Conservation (phyloP, 106 monocot species). For the Allium sativum region DNA sequence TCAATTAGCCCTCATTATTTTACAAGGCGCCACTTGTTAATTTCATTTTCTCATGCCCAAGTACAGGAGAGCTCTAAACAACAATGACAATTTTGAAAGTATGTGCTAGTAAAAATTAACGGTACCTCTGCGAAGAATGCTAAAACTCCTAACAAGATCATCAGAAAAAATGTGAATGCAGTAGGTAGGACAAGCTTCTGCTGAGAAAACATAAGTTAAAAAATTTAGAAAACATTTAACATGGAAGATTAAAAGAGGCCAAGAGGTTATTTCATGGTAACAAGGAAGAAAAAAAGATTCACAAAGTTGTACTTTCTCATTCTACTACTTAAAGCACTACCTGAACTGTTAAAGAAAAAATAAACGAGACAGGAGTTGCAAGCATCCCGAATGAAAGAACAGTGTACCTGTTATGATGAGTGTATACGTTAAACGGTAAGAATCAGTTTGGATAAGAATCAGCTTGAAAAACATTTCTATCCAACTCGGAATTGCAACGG, state of each 20-base stretch:
- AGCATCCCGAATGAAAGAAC: conserved; percentile 34
- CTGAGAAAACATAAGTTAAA: background rate
- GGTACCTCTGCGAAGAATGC: conserved; percentile 58
- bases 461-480: too few species aligned
- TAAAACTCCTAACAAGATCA: conserved; percentile 29
- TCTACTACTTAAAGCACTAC: background rate
- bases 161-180: conserved; percentile 25
- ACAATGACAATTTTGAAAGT: too few species aligned
- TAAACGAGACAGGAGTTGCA: conserved; percentile 26
- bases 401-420: conserved; percentile 26
- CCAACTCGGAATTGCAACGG: too few species aligned
- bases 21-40: too few species aligned
- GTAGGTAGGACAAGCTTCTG: conserved; percentile 45
- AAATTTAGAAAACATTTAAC: too few species aligned
- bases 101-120: background rate
- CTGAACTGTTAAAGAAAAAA: conserved; percentile 28
- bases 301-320: too few species aligned
- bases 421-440: too few species aligned
- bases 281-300: too few species aligned
- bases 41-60: background rate
- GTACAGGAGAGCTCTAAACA: background rate
- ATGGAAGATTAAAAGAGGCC: too few species aligned
- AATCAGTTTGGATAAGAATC: too few species aligned
- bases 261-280: too few species aligned
- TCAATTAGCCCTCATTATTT: too few species aligned